phyloP scores from a whole-genome alignment of 129 eudicot genomes.

The Heracleum sosnowskyi region DNA sequence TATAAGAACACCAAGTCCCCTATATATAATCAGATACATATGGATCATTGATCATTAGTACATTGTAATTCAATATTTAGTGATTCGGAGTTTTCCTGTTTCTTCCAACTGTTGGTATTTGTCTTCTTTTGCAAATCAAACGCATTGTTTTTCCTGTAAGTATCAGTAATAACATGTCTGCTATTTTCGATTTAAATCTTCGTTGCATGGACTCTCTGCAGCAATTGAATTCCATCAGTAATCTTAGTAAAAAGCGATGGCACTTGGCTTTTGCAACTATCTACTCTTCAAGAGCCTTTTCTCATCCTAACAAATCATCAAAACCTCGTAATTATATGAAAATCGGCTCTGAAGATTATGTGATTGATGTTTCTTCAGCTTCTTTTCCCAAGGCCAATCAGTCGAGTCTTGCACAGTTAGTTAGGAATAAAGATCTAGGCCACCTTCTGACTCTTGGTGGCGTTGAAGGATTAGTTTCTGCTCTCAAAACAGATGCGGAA shows the following conservation, averaged over 20 bases:
- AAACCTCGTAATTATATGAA: neutral
- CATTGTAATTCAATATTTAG: neutral
- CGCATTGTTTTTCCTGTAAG: neutral
- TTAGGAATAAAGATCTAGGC: constrained; percentile 21
- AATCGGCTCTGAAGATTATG: neutral
- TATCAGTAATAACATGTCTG: neutral
- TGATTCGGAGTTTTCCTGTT: neutral
- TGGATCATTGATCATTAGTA: neutral
- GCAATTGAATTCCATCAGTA: neutral
- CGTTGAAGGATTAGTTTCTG: constrained; percentile 13
- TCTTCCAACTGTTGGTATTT: neutral
- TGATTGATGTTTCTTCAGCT: constrained; percentile 5
- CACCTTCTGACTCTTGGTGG: constrained; percentile 26
- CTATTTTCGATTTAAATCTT: neutral
- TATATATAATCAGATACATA: neutral
- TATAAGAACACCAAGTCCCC: neutral
- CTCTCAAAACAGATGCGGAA: constrained; percentile 18
- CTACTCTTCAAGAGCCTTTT: constrained; percentile 36
- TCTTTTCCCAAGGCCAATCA: constrained; percentile 12
- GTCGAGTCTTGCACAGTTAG: constrained; percentile 18
- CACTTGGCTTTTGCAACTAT: constrained; percentile 27
- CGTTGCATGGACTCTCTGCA: constrained; percentile 6
- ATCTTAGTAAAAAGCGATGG: constrained; percentile 37
- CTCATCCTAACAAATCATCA: constrained; percentile 8
- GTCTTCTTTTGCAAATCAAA: neutral